Evolutionary conservation across 805 yeast species (phyloP), one percentile per base, ranked within the genome.

Genomic region (Barnettozyma californica): DNA sequence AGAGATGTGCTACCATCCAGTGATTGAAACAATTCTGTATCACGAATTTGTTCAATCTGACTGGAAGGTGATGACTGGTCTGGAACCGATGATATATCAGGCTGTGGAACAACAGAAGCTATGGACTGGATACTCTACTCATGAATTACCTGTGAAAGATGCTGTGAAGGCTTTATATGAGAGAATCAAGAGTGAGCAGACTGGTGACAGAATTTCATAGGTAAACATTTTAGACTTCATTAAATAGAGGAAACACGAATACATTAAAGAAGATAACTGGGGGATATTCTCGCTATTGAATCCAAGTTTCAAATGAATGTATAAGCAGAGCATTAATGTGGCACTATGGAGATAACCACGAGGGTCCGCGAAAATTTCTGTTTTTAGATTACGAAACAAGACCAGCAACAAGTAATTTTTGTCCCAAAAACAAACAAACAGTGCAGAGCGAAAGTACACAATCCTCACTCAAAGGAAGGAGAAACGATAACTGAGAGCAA

Each of bases 1-100:
- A 16, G 63, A 59, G 43, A 59, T 59, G 63, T 59, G 63, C 35
- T 59, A 57, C 42, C 59, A 59, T 36, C 63, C 63, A 36, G 43
- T 41, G 4, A 56, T 59, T 37, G 53, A 57, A 38, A 59, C 63
- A 0, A 18, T 35, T 5, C 48, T 59, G 3, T 56, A 47, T 39
- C 13, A 51, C 7, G 60, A 58, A 6, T 59, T 56, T 26, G 25
- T 16, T 1, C 23, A 41, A 8, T 20, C 50, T 5, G 37, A 50
- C 7, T 59, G 63, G 63, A 53, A 53, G 26, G 63, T 59, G 37
- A 53, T 59, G 36, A 51, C 52, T 16, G 63, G 63, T 37, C 59
- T 57, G 14, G 63, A 59, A 45, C 60, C 63, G 9, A 59, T 59
- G 63, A 59, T 59, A 10, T 55, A 59, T 43, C 61, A 57, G 25